Evolutionary conservation across 2,329 filamentous ascomycete species (phyloP), one percentile per base, ranked within the genome.

Genomic region (Penicillium sp.): DNA sequence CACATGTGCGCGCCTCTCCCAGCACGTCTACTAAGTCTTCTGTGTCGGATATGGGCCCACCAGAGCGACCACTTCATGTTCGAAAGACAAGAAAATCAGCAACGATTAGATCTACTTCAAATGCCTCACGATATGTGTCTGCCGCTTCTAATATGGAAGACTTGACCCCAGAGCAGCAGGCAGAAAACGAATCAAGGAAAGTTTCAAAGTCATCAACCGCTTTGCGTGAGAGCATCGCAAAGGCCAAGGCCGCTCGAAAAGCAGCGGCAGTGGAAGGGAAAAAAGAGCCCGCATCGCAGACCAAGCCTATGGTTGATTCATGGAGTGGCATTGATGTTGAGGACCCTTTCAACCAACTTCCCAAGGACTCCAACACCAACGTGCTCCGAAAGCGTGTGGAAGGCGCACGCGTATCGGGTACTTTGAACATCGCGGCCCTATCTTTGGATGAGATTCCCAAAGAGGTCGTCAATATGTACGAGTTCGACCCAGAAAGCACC

Each of bases 401-500:
- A 40, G 71, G 78, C 11, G 93, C 86, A 2, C 78, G 89, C 33
- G 81, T 78, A 1, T 86, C 86, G 23, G 93, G 93, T 2, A 80
- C 84, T 36, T 73, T 98, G 26, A 96, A 96, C 50, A 90, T 98
- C 58, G 84, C 90, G 1, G 89, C 86, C 0, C 78, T 97, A 74
- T 80, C 81, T 1, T 66, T 98, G 26, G 85, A 81, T 45, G 76
- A 84, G 41, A 85, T 98, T 3, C 93, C 93, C 0, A 67, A 78
- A 1, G 87, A 94, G 58, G 86, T 97, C 0, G 71, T 94, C 67
- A 80, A 82, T 39, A 97, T 97, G 90, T 97, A 96, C 62, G 86
- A 89, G 54, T 73, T 87, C 13, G 82, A 89, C 37, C 76, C 78
- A 39, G 79, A 83, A 25, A 74, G 72, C 9, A 71, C 77, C 15